These are phyloP conservation scores for Fusarium bulbicola DNA, from an alignment of 2,329 filamentous ascomycete genomes.

Conservation along the genomic window DNA sequence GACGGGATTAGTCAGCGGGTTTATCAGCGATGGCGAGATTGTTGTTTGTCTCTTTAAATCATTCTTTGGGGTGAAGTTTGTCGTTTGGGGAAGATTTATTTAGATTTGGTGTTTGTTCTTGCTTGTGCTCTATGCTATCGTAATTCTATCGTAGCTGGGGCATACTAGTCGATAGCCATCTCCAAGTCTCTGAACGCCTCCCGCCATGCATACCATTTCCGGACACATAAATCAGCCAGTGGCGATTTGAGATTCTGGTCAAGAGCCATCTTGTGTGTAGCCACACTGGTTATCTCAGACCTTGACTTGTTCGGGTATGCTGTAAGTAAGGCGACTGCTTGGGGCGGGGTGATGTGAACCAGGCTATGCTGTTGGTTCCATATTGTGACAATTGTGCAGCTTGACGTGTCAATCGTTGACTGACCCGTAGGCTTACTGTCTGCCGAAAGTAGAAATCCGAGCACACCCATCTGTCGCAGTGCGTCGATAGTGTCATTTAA, in stretches of 20 bases:
- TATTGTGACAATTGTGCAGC: neutral
- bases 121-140: no score
- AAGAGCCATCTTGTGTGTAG: neutral
- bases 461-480: neutral
- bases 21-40: slow-evolving; percentile 6
- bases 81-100: no score
- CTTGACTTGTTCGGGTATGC: fast-evolving
- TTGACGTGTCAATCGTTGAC: slow-evolving; percentile 6
- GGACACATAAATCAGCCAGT: neutral
- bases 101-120: neutral
- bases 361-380: slow-evolving; percentile 11
- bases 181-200: neutral
- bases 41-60: neutral
- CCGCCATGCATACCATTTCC: slow-evolving; percentile 9
- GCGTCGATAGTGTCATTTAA: neutral
- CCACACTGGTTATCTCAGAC: fast-evolving
- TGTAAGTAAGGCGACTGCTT: neutral
- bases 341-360: neutral
- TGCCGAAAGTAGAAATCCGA: neutral
- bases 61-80: fast-evolving
- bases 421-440: neutral
- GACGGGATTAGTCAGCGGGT: slow-evolving; percentile 3
- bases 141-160: no score
- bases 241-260: fast-evolving
- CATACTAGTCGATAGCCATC: no score